Evolutionary conservation across 2,329 filamentous ascomycete genomes (phyloP), one percentile per base, ranked within the genome.

Genomic region (Stachybotrys elegans): DNA sequence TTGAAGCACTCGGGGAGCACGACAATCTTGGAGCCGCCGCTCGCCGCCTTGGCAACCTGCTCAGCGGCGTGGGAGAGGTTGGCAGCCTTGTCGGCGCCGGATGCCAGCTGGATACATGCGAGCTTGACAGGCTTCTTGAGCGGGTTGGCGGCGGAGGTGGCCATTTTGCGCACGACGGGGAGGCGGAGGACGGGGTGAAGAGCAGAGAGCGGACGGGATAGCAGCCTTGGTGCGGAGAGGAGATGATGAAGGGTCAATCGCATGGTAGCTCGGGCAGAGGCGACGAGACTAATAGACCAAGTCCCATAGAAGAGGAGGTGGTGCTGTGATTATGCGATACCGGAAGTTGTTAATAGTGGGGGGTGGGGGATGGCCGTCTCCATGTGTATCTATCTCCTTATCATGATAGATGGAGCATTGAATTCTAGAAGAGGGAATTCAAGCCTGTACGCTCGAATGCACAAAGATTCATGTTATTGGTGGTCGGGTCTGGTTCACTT

Each of bases 1-100:
- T 98, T 98, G 81, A 98, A 98, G 76, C 93, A 98, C 72, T 98
- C 93, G 27, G 93, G 93, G 16, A 98, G 79, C 25, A 97, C 89
- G 52, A 97, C 84, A 47, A 98, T 82, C 45, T 86, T 82, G 48
- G 92, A 89, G 53, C 92, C 92, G 4, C 71, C 71, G 21, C 72
- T 66, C 20, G 89, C 84, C 5, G 93, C 92, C 63, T 89, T 83
- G 50, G 89, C 78, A 46, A 97, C 90, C 62, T 93, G 91, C 35
- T 76, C 74, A 45, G 87, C 84, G 12, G 93, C 92, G 62, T 84
- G 84, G 19, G 76, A 62, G 50, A 98, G 88, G 69, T 98, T 98
- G 53, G 78, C 77, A 11, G 82, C 62, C 72, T 98, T 98, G 72
- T 95, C 88, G 51, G 84, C 69, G 49, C 87, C 86, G 49, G 85